These are phyloP conservation scores for Lachancea fermentati DNA, from an alignment of 805 yeast genomes.

Conservation along the genomic window DNA sequence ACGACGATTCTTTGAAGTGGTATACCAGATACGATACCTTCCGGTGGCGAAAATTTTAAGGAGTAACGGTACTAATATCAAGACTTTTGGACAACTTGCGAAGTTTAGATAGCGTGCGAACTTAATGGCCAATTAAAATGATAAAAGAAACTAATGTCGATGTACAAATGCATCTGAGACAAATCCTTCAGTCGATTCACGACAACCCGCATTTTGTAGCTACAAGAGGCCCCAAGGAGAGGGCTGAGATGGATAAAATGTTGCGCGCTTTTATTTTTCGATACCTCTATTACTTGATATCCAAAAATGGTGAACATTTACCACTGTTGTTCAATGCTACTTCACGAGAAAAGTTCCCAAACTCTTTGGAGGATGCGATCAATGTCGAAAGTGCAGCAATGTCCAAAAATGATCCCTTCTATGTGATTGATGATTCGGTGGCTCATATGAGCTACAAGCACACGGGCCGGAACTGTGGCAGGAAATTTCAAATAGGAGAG, in stretches of 20 bases:
- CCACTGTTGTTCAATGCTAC: slow-evolving; percentile 27
- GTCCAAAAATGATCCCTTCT: slow-evolving; percentile 14
- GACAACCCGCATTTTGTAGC: slow-evolving; percentile 15
- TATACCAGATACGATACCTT: too few species aligned
- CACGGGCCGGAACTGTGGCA: slow-evolving; percentile 62
- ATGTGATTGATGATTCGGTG: slow-evolving; percentile 13
- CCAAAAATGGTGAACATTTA: slow-evolving; percentile 37
- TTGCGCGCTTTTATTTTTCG: slow-evolving; percentile 23
- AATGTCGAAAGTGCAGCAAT: slow-evolving; percentile 12
- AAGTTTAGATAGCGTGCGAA: background rate
- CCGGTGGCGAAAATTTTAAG: too few species aligned
- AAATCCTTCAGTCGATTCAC: slow-evolving; percentile 19
- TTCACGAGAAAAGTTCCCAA: slow-evolving; percentile 16
- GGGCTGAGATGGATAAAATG: slow-evolving; percentile 25
- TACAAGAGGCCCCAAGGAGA: slow-evolving; percentile 25
- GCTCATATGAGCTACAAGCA: slow-evolving; percentile 35
- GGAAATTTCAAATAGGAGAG: slow-evolving; percentile 53
- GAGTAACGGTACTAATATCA: too few species aligned
- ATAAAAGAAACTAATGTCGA: slow-evolving; percentile 3
- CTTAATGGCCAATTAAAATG: slow-evolving; percentile 4
- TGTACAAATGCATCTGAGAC: slow-evolving; percentile 12
- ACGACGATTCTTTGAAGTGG: too few species aligned
- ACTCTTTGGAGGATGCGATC: slow-evolving; percentile 16
- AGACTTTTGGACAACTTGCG: too few species aligned
- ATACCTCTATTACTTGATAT: slow-evolving; percentile 30